A percentile compares a stretch with the other conserved stretches of the same genome.
These are phyloP conservation scores for Paspalum notatum DNA, from an alignment of 176 grass and related monocot species.

Conservation along the genomic window DNA sequence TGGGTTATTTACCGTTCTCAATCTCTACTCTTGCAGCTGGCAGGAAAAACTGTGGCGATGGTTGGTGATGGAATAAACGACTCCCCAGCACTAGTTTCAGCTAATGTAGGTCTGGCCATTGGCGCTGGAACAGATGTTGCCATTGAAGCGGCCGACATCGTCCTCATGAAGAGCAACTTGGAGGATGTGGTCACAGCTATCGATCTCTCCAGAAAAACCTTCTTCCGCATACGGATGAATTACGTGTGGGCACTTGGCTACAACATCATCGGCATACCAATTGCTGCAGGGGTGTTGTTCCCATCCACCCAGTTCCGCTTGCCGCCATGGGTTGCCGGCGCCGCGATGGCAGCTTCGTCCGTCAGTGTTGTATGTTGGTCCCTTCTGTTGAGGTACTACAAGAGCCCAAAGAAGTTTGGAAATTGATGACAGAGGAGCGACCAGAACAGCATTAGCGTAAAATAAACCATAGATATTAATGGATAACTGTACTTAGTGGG, in stretches of 20 bases:
- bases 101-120: constrained; percentile 84
- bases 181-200: constrained; percentile 94
- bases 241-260: constrained; percentile 95
- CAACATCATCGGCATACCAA: constrained; percentile 82
- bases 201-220: constrained; percentile 89
- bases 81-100: constrained; percentile 83
- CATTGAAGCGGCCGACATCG: constrained; percentile 96
- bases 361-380: constrained; percentile 95
- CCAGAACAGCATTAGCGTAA: background rate
- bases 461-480: constrained; percentile 17
- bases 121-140: constrained; percentile 93
- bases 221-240: constrained; percentile 90
- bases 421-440: constrained; percentile 17
- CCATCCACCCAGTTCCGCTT: constrained; percentile 70
- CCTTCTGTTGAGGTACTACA: constrained; percentile 85
- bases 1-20: constrained; percentile 1
- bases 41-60: constrained; percentile 82
- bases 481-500: background rate
- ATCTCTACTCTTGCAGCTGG: constrained; percentile 49
- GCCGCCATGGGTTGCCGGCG: constrained; percentile 91
- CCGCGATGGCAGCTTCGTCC: constrained; percentile 91
- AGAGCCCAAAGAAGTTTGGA: constrained; percentile 59
- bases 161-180: constrained; percentile 96
- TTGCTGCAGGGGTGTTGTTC: constrained; percentile 81
- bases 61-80: constrained; percentile 97